Evolutionary conservation across 148 eudicot genomes (phyloP), one percentile per base, ranked within the genome.

Genomic region (Diospyros lotus): DNA sequence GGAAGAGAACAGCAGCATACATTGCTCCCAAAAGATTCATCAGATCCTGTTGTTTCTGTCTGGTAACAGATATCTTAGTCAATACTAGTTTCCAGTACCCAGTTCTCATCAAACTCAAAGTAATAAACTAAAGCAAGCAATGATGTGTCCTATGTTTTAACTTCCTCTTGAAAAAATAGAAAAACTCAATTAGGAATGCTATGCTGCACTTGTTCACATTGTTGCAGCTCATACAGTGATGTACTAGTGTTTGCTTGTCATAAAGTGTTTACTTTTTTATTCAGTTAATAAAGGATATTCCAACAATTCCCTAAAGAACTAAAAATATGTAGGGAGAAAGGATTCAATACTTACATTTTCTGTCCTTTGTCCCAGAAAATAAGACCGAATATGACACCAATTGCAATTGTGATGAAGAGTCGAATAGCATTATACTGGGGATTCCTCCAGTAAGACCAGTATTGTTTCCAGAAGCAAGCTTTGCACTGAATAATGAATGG

Each of bases 361-460:
- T 55, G 62, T 42, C 93, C 97, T 56, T 78, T 79, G 44, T 85
- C 41, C 90, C 89, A 89, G 72, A 86, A 93, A 18, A 90, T 79
- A 54, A 81, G 39, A 53, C 97, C 97, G n/a, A 90, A 81, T 66
- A 89, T 0, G 45, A 78, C 4, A 44, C 87, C 93, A 54, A 82
- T 72, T 1, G 73, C 9, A 6, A 69, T 73, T 6, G 90, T 80
- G 77, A 85, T 76, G 42, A 84, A 46, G 54, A 87, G 85, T 5
- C 96, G 82, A 66, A 80, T 79, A 62, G 63, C 83, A 60, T 89
- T 93, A 71, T 89, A 90, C 14, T 82, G 75, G 43, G 97, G 86
- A 69, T 87, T 86, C 66, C 87, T 87, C 97, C 97, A 93, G 63
- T 93, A 93, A 61, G 97, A 90, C 86, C 82, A 75, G 55, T 84